Evolutionary conservation across 768 basidiomycete genomes (phyloP).

Genomic region (Trametes cingulata): DNA sequence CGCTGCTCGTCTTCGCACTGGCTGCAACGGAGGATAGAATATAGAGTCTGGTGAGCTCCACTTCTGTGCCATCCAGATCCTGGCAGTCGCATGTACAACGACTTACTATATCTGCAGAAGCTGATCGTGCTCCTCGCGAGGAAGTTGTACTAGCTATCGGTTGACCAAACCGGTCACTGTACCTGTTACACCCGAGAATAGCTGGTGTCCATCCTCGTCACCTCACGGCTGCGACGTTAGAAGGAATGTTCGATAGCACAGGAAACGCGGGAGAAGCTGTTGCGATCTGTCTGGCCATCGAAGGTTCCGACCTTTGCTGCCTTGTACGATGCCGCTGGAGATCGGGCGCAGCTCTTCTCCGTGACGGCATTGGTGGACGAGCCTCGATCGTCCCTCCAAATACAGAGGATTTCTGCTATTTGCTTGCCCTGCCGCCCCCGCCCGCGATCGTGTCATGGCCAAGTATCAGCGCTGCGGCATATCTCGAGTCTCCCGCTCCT

Average conservation of each 20-base stretch:
- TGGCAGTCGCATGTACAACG: not conserved
- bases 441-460: not conserved
- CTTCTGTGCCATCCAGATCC: no score
- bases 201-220: not conserved
- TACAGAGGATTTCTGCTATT: not conserved
- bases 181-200: not conserved
- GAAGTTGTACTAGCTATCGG: no score
- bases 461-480: not conserved
- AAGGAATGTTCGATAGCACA: not conserved
- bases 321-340: not conserved
- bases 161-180: no score
- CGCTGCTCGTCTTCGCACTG: no score
- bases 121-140: not conserved
- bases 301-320: not conserved
- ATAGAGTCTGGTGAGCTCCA: no score
- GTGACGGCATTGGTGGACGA: not conserved
- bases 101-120: conserved; percentile 6
- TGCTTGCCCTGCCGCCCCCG: not conserved
- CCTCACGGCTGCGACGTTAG: not conserved
- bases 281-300: not conserved
- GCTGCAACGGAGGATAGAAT: no score
- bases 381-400: not conserved
- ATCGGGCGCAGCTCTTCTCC: not conserved
- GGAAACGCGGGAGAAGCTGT: conserved; percentile 16
- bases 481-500: not conserved